Conservation (phyloP, 805 yeast genomes). For the Saccharomycopsis guyanensis region DNA sequence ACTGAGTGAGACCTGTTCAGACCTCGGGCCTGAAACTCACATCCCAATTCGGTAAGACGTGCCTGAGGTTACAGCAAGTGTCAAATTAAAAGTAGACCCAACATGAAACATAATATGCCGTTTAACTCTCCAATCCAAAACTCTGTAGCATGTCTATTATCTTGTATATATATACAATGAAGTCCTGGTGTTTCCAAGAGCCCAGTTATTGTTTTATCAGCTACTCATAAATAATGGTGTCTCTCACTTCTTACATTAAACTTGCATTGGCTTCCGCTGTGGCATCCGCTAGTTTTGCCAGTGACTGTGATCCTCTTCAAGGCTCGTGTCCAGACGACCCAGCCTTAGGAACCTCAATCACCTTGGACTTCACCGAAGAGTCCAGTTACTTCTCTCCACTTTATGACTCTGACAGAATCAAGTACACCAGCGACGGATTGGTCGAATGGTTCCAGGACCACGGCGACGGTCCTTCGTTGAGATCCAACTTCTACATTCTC, state of each 20-base stretch:
- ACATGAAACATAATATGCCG: background rate
- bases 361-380: conserved; percentile 34
- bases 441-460: conserved; percentile 39
- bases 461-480: conserved; percentile 56
- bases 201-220: too few relatives aligned
- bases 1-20: too few relatives aligned
- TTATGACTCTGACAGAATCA: conserved; percentile 16
- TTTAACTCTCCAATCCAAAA: too few relatives aligned
- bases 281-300: conserved; percentile 4
- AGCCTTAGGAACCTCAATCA: conserved; percentile 43
- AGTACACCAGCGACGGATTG: conserved; percentile 39
- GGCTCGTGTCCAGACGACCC: conserved; percentile 32
- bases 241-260: background rate
- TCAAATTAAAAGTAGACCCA: background rate
- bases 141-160: too few relatives aligned
- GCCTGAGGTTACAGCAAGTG: background rate
- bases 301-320: conserved; percentile 30
- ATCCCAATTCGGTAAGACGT: too few relatives aligned
- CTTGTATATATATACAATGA: too few relatives aligned
- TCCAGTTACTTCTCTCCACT: conserved; percentile 26
- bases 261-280: background rate
- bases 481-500: conserved; percentile 60
- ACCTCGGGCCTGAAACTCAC: too few relatives aligned
- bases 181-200: too few relatives aligned
- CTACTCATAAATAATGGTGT: background rate